These are phyloP conservation scores for Lyophyllum semitale DNA, from an alignment of 768 basidiomycete genomes.

Conservation along the genomic window DNA sequence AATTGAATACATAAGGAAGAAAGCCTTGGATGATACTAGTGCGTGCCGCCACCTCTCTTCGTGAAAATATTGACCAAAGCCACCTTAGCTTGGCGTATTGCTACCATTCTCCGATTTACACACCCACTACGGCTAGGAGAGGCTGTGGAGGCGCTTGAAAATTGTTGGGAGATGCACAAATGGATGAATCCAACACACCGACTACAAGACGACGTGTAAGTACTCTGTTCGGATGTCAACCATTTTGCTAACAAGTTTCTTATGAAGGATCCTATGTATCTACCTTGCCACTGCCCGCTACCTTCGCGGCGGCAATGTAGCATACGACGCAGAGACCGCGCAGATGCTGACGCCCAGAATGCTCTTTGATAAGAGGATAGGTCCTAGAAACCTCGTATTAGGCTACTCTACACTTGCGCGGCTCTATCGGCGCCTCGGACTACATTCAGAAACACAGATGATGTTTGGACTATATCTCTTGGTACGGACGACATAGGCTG, in stretches of 20 bases:
- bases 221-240: background rate
- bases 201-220: background rate
- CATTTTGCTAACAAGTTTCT: background rate
- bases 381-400: background rate
- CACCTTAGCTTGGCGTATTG: background rate
- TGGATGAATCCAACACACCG: background rate
- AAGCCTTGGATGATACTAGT: background rate
- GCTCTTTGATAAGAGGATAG: background rate
- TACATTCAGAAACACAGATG: background rate
- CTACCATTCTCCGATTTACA: background rate
- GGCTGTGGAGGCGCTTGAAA: background rate
- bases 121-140: conserved; percentile 3
- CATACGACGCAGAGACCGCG: background rate
- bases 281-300: background rate
- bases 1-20: background rate
- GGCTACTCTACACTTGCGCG: background rate
- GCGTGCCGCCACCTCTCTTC: background rate
- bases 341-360: background rate
- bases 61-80: background rate
- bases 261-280: background rate
- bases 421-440: background rate
- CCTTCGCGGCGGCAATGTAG: background rate
- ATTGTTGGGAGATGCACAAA: background rate
- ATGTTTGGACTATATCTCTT: background rate
- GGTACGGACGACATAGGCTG: background rate